Evolutionary conservation across 2,329 filamentous ascomycete species (phyloP).

Genomic region (Colletotrichum sp.): DNA sequence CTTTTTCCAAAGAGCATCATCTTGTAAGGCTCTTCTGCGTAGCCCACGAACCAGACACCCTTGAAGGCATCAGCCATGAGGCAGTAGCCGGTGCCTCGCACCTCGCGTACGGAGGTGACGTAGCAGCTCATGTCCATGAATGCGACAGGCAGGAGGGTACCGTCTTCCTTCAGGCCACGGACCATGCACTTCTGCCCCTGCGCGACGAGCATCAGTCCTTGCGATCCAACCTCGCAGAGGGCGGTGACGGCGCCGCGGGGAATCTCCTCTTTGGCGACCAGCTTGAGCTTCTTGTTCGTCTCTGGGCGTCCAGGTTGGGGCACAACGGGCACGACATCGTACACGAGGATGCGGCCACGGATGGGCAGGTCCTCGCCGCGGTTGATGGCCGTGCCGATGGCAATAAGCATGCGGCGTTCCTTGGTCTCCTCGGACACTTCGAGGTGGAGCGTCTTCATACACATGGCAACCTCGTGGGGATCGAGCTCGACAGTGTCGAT

Average conservation of each 20-base stretch:
- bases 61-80: conserved; percentile 90
- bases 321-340: conserved; percentile 90
- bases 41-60: conserved; percentile 95
- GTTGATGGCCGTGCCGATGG: conserved; percentile 84
- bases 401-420: conserved; percentile 81
- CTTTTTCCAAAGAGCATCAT: conserved; percentile 94
- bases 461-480: conserved; percentile 77
- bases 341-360: conserved; percentile 85
- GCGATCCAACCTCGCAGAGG: conserved; percentile 81
- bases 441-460: conserved; percentile 81
- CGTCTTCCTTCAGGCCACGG: conserved; percentile 92
- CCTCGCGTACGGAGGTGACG: conserved; percentile 82
- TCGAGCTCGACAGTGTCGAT: conserved; percentile 80
- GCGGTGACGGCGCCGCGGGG: conserved; percentile 90
- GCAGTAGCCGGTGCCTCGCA: conserved; percentile 83
- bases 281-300: conserved; percentile 83
- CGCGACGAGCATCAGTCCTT: conserved; percentile 86
- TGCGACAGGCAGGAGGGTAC: conserved; percentile 87
- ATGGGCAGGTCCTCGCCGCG: conserved; percentile 90
- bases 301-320: conserved; percentile 86
- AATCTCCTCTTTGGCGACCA: conserved; percentile 88
- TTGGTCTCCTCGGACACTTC: conserved; percentile 92
- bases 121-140: conserved; percentile 99
- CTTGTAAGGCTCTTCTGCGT: conserved; percentile 95
- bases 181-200: conserved; percentile 99